Base-by-base conservation (phyloP, 176 grass and related monocot genomes). In the Eragrostis curvula region DNA sequence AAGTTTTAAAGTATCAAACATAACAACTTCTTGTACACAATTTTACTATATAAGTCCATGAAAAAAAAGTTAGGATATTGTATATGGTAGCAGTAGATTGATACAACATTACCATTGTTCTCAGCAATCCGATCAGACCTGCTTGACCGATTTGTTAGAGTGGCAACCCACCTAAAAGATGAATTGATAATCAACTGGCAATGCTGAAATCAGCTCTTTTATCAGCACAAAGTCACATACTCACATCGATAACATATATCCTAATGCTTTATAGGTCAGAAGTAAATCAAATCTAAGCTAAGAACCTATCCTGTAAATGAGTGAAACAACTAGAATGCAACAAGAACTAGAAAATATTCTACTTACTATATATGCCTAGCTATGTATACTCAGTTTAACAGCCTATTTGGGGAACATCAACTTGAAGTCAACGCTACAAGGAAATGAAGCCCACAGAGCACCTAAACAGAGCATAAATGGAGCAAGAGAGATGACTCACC, bases 41-140 rank as follows among this genome's bases (percentile, higher is more conserved):
- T 8, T 52, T 62, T 24, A 48, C 7, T 21, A 72, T 49, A 81
- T 55, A 24, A 24, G 47, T 83, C 50, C 52, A 18, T 40, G 11
- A 12, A 47, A 50, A 70, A 7, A 47, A 1, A 4, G 7, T 39
- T 73, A 68, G 5, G 39, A 68, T 47, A 23, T 58, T 68, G 13
- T 70, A 18, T 70, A 13, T 50, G 7, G 43, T 27, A 85, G 52
- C 20, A 61, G 16, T 40, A 14, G 41, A 78, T 77, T 3, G 11
- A 24, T 45, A 14, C 8, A 29, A 10, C 65, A 70, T 78, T 78
- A 85, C 83, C 65, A 70, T 68, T 68, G 32, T 71, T 66, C 32
- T 78, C 53, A 40, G 66, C 74, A 85, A 61, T 28, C 27, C 0
- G 28, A 49, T 21, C 29, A 0, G 43, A 39, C 28, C 60, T 51